phyloP scores from a whole-genome alignment of 441 rosid species.

The Bocquillonia castaneifolia region DNA sequence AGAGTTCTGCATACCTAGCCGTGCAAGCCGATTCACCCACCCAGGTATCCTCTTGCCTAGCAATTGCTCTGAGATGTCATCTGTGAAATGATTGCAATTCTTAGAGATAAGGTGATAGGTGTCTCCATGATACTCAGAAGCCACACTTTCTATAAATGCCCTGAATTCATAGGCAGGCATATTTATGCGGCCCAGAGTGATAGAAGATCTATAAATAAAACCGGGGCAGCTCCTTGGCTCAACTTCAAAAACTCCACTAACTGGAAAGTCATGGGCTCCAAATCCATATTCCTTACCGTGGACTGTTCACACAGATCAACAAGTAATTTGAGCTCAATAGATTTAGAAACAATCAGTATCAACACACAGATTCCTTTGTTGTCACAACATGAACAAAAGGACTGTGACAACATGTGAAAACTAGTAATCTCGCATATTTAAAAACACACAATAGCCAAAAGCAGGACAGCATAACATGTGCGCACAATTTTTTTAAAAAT shows the following conservation, averaged over 20 bases:
- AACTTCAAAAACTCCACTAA: constrained; percentile 80
- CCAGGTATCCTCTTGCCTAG: constrained; percentile 54
- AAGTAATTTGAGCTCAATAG: constrained; percentile 4
- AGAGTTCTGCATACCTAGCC: constrained; percentile 43
- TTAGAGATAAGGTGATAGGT: constrained; percentile 73
- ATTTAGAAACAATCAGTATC: neutral
- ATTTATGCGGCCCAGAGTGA: constrained; percentile 39
- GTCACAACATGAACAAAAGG: too few relatives aligned
- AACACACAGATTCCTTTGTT: constrained; percentile 4
- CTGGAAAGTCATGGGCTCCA: constrained; percentile 77
- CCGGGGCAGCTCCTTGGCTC: constrained; percentile 77
- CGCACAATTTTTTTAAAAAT: neutral
- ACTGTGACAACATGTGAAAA: neutral
- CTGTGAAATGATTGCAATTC: constrained; percentile 80
- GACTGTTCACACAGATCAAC: constrained; percentile 36
- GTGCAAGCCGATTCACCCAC: constrained; percentile 81
- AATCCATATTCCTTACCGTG: constrained; percentile 78
- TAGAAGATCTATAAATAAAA: constrained; percentile 52
- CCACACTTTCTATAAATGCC: constrained; percentile 52
- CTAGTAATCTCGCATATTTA: neutral
- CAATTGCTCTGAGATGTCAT: constrained; percentile 51
- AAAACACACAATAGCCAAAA: neutral
- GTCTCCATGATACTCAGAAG: constrained; percentile 76
- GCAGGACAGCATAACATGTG: neutral
- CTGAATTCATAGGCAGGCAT: constrained; percentile 52